Conservation (phyloP, 345 rosid species). For the Microthlaspi erraticum region DNA sequence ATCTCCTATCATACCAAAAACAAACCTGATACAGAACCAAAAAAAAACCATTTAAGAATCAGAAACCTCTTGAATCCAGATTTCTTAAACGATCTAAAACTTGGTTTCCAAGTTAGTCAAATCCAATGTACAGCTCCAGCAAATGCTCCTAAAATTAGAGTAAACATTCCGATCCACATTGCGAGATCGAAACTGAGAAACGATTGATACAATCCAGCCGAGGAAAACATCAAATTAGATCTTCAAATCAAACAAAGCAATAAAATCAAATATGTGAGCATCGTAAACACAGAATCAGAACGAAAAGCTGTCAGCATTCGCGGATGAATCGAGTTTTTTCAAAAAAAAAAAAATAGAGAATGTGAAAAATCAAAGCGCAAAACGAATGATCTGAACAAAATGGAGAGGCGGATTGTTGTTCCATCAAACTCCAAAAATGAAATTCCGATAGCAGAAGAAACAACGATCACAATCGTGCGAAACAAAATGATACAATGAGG, state of each 20-base stretch:
- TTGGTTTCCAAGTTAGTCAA: slow-evolving; percentile 37
- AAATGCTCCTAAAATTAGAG: background rate
- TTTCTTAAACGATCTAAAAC: slow-evolving; percentile 21
- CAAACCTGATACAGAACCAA: slow-evolving; percentile 26
- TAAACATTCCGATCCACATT: slow-evolving; percentile 34
- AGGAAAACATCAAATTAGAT: slow-evolving; percentile 41
- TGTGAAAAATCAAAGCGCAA: slow-evolving; percentile 4
- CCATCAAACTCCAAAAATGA: background rate
- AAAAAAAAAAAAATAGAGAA: background rate
- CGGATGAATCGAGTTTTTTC: slow-evolving; percentile 3
- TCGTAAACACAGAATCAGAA: background rate
- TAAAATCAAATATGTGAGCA: background rate
- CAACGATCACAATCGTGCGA: slow-evolving; percentile 46
- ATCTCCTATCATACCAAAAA: slow-evolving; percentile 24
- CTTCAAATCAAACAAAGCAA: slow-evolving; percentile 17
- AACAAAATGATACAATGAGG: slow-evolving; percentile 25
- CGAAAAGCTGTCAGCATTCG: background rate
- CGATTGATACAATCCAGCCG: slow-evolving; percentile 3
- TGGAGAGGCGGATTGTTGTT: background rate
- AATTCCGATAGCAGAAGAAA: background rate
- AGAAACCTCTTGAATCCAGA: background rate
- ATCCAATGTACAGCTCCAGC: background rate
- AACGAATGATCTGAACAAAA: slow-evolving; percentile 21
- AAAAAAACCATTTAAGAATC: background rate
- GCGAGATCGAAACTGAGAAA: background rate